phyloP scores from a whole-genome alignment of 257 asterid genomes.

The Henckelia pumila region DNA sequence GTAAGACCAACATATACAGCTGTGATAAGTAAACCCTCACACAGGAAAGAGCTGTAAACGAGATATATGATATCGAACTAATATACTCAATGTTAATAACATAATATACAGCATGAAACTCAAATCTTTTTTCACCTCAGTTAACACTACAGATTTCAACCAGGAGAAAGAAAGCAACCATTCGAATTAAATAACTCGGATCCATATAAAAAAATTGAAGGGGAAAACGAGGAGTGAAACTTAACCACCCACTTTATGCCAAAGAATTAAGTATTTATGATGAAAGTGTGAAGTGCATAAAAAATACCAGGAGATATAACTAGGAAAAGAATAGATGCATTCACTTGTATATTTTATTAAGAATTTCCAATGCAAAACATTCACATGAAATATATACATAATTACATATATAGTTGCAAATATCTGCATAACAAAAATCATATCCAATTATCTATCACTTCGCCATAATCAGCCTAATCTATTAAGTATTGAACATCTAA shows the following conservation, averaged over 20 bases:
- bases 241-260: slow-evolving; percentile 3
- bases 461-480: slow-evolving; percentile 20
- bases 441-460: slow-evolving; percentile 20
- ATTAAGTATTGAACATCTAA: slow-evolving; percentile 7
- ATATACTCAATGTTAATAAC: slow-evolving; percentile 7
- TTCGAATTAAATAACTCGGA: not conserved
- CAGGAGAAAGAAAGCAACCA: slow-evolving; percentile 7
- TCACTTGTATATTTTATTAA: not conserved
- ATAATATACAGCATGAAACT: slow-evolving; percentile 16
- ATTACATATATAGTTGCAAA: slow-evolving; percentile 9
- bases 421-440: slow-evolving; percentile 9
- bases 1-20: slow-evolving; percentile 6
- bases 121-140: not conserved
- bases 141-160: not conserved
- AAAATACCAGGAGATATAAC: not conserved
- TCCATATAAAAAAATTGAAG: not conserved
- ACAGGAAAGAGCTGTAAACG: not conserved
- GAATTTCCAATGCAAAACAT: slow-evolving; percentile 1
- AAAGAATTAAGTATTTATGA: not conserved
- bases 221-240: not conserved
- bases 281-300: not conserved
- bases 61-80: slow-evolving; percentile 1
- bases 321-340: slow-evolving; percentile 21
- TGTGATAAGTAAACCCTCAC: not conserved
- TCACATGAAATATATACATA: not conserved